Base-by-base conservation (phyloP, 129 eudicot species). In the Flaveria trinervia region DNA sequence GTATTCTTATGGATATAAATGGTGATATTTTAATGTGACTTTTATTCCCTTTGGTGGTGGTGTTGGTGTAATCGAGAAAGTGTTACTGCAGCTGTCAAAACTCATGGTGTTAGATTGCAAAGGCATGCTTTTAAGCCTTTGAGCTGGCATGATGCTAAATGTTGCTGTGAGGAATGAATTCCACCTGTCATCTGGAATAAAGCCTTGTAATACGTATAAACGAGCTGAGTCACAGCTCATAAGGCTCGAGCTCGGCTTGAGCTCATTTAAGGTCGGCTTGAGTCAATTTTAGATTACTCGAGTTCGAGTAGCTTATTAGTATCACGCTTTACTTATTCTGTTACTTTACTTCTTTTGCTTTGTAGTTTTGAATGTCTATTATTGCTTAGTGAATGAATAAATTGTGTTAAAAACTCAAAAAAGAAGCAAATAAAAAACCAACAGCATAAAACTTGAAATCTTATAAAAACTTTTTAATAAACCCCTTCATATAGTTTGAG, bases 401-500 rank as follows among this genome's bases (percentile, higher is more conserved):
- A 25, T 23, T 12, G 36, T 9, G 15, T 25, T 15, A 25, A 65
- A 14, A 62, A 26, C 16, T 22, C 41, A 62, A 12, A 2, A 33
- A 14, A 64, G 20, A 64, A 28, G 45, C 23, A 65, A 65, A 61
- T 59, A 49, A 49, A 22, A 15, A 67, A 51, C 73, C 54, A 30
- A 65, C 36, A 65, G 23, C 51, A 45, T 23, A 61, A 44, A 74
- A 60, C 26, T 9, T 54, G 28, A n/a, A 26, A 30, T 28, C 13
- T 15, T 23, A 12, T 76, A 25, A 36, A 48, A 65, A 48, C 44
- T 5, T 69, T 28, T 44, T 13, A 11, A 30, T 5, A 64, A 16
- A 49, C 48, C 10, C 65, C 39, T 48, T 70, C 45, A 18, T 78
- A 66, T 20, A 64, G 25, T 78, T 78, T 70, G 3, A 71, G 62